These are phyloP conservation scores for Psilocybe cubensis DNA, from an alignment of 768 basidiomycete species.

Conservation along the genomic window DNA sequence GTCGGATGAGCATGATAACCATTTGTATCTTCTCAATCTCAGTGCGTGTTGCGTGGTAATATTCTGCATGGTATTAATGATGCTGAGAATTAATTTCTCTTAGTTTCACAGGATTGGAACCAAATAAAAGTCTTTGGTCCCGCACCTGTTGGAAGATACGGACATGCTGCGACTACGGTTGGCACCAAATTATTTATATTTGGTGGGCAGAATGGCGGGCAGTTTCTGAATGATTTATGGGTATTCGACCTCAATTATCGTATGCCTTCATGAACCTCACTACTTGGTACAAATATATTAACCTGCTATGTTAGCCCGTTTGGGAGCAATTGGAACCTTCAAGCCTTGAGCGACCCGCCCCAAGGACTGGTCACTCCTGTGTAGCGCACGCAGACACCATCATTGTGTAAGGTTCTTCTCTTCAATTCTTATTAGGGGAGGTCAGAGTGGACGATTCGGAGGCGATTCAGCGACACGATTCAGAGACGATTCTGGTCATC, in stretches of 20 bases:
- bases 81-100: constrained; percentile 2
- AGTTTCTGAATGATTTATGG: constrained; percentile 96
- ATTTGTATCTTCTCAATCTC: constrained; percentile 90
- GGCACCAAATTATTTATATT: constrained; percentile 93
- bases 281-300: constrained; percentile 1
- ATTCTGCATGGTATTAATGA: neutral
- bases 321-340: constrained; percentile 83
- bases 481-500: too few species aligned
- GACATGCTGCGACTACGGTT: constrained; percentile 92
- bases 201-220: constrained; percentile 94
- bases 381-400: constrained; percentile 83
- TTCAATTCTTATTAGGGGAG: neutral
- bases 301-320: constrained; percentile 52
- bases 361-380: constrained; percentile 91
- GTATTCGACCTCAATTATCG: constrained; percentile 93
- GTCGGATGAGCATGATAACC: constrained; percentile 86
- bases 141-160: constrained; percentile 88
- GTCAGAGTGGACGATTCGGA: too few species aligned
- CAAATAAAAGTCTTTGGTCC: constrained; percentile 79
- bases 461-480: too few species aligned
- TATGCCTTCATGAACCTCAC: constrained; percentile 42
- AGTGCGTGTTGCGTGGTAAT: constrained; percentile 64
- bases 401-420: constrained; percentile 66
- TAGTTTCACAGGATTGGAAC: constrained; percentile 96
- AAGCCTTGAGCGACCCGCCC: constrained; percentile 67